Evolutionary conservation across 1,284 basidiomycete species (phyloP).

Genomic region (Cutaneotrichosporon sp.): DNA sequence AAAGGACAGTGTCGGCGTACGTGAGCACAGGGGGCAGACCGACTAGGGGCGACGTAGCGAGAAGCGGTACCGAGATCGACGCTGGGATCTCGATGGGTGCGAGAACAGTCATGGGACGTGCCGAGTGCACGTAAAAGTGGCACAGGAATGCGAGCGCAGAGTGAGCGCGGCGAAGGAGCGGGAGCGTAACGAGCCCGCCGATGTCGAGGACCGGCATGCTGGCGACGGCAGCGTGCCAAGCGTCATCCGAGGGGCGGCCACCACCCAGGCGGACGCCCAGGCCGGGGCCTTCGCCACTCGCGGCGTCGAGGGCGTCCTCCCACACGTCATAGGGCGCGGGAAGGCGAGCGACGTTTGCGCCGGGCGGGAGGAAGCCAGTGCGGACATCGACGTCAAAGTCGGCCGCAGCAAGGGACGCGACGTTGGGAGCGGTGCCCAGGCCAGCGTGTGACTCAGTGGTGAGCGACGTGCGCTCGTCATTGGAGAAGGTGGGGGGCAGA

Average conservation of each 20-base stretch:
- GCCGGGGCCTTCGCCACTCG: conserved; percentile 56
- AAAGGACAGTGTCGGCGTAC: conserved; percentile 90
- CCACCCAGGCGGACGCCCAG: conserved; percentile 61
- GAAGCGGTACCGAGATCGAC: conserved; percentile 72
- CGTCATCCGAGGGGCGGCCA: conserved; percentile 55
- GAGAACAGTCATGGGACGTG: conserved; percentile 32
- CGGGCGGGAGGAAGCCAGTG: conserved; percentile 88
- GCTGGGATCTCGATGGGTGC: conserved; percentile 59
- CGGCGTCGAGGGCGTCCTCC: conserved; percentile 60
- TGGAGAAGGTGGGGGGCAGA: conserved; percentile 57
- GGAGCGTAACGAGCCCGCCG: conserved; percentile 60
- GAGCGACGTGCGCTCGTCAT: conserved; percentile 35
- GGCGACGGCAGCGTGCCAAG: conserved; percentile 66
- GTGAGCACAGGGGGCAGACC: conserved; percentile 87
- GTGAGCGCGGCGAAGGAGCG: conserved; percentile 75
- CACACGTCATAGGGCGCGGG: conserved; percentile 65
- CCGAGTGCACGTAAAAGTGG: conserved; percentile 84
- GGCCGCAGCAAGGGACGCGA: conserved; percentile 81
- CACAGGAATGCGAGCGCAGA: conserved; percentile 79
- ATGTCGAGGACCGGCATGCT: conserved; percentile 68
- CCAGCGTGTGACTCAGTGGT: conserved; percentile 44
- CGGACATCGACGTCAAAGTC: conserved; percentile 92
- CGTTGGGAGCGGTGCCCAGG: conserved; percentile 60
- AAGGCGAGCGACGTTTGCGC: conserved; percentile 67
- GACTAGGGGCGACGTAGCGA: conserved; percentile 71